phyloP scores from a whole-genome alignment of 208 protist genomes.

The Leishmania lainsoni region DNA sequence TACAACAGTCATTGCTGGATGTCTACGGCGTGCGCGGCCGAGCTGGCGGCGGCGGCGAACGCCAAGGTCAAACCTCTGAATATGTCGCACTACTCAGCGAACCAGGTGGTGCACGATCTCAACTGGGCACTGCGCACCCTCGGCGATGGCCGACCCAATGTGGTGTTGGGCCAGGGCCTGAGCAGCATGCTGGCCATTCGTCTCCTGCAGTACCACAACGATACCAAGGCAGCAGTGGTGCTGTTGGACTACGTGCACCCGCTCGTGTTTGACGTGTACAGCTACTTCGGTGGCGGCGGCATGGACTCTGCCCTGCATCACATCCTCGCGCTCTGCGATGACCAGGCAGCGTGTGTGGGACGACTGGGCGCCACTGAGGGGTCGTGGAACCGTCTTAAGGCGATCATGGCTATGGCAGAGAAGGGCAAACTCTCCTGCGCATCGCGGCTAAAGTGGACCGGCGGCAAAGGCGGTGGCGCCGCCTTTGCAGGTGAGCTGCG shows the following conservation, averaged over 20 bases:
- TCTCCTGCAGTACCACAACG: slow-evolving; percentile 22
- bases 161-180: slow-evolving; percentile 56
- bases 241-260: slow-evolving; percentile 48
- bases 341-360: slow-evolving; percentile 32
- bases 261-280: slow-evolving; percentile 30
- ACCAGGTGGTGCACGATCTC: slow-evolving; percentile 49
- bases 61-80: slow-evolving; percentile 7
- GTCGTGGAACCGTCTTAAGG: slow-evolving; percentile 39
- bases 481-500: slow-evolving; percentile 31
- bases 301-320: slow-evolving; percentile 45
- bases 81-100: slow-evolving; percentile 37
- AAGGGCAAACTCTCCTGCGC: slow-evolving; percentile 48
- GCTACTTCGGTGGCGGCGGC: slow-evolving; percentile 32
- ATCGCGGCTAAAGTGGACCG: slow-evolving; percentile 40
- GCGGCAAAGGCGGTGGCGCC: background rate
- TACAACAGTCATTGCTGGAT: slow-evolving; percentile 38
- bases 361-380: slow-evolving; percentile 52
- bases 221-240: slow-evolving; percentile 35
- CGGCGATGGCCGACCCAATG: slow-evolving; percentile 35
- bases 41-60: slow-evolving; percentile 19
- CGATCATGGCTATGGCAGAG: slow-evolving; percentile 32
- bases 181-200: slow-evolving; percentile 43
- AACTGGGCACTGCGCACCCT: slow-evolving; percentile 40
- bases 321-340: slow-evolving; percentile 47
- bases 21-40: slow-evolving; percentile 33